Evolutionary conservation across 1,139 yeast species (phyloP), one percentile per base, ranked within the genome.

Genomic region (Pneumocystis murina): DNA sequence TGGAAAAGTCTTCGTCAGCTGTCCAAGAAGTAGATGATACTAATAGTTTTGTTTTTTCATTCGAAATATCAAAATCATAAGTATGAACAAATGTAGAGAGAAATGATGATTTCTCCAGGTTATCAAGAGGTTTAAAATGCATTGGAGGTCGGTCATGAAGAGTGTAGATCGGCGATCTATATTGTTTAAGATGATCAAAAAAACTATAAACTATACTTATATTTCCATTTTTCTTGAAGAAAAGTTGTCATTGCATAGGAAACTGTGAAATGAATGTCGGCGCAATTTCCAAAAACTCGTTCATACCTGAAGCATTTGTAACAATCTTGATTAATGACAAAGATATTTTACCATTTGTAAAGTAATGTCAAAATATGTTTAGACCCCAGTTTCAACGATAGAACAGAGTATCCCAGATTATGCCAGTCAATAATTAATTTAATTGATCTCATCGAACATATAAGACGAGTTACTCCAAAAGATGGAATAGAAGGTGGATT

Each of bases 401-500:
- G 76, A 39, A 94, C 88, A 0, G 95, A 82, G 74, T 83, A 92
- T 63, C 95, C 96, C 69, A 94, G 78, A 73, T 94, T 94, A 74
- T 94, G 99, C 98, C 98, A 94, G 74, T 94, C 99, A 64, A 94
- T 82, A 24, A 92, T 80, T 54, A 92, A 75, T 69, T 81, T 75
- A 1, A 87, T 82, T 5, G 83, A 76, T 10, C 86, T 82, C 61
- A 85, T 81, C 68, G 83, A 76, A 54, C 82, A 64, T 60, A 78
- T 72, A 65, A 82, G 80, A 3, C 86, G 80, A 0, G 83, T 79
- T 7, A 91, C 76, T 0, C 85, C 80, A 43, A 94, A 76, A 4
- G 89, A 77, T 0, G 99, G 99, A 60, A 94, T 80, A 4, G 90
- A 83, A 0, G 99, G 99, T 0, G 99, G 99, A 72, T 91, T 92